phyloP scores from a whole-genome alignment of 148 eudicot genomes.

The Simmondsia chinensis region DNA sequence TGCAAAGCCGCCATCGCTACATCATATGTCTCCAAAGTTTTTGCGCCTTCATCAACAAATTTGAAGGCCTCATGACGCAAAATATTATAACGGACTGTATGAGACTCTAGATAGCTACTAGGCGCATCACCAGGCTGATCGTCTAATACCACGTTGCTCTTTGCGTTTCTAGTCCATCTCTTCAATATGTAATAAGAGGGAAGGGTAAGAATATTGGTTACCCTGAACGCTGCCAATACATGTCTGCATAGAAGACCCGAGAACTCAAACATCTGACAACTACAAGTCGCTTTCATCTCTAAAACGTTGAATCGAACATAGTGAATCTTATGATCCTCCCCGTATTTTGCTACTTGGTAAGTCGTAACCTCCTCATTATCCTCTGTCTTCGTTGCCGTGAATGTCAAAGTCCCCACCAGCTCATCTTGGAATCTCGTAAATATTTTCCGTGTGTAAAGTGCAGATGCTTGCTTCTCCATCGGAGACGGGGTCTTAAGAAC shows the following conservation, averaged over 20 bases:
- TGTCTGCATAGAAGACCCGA: constrained; percentile 54
- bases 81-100: constrained; percentile 34
- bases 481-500: constrained; percentile 49
- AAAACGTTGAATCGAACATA: constrained; percentile 30
- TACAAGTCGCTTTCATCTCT: constrained; percentile 42
- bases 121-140: constrained; percentile 10
- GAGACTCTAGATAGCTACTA: constrained; percentile 34
- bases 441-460: constrained; percentile 37
- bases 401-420: constrained; percentile 50
- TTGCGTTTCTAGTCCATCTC: constrained; percentile 60
- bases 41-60: constrained; percentile 42
- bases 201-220: constrained; percentile 46
- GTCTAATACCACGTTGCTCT: constrained; percentile 44
- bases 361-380: constrained; percentile 27
- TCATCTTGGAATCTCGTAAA: constrained; percentile 49
- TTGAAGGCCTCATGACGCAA: constrained; percentile 39
- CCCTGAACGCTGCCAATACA: constrained; percentile 45
- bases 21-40: constrained; percentile 32
- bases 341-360: constrained; percentile 39
- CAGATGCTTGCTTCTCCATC: constrained; percentile 51
- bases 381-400: constrained; percentile 39
- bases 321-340: constrained; percentile 38
- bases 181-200: constrained; percentile 39
- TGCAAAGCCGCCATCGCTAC: constrained; percentile 40
- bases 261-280: constrained; percentile 59